Percentiles rank a stretch among this genome's conserved stretches.
phyloP scores from a whole-genome alignment of 139 green algal genomes.

The Chlorella sorokiniana region DNA sequence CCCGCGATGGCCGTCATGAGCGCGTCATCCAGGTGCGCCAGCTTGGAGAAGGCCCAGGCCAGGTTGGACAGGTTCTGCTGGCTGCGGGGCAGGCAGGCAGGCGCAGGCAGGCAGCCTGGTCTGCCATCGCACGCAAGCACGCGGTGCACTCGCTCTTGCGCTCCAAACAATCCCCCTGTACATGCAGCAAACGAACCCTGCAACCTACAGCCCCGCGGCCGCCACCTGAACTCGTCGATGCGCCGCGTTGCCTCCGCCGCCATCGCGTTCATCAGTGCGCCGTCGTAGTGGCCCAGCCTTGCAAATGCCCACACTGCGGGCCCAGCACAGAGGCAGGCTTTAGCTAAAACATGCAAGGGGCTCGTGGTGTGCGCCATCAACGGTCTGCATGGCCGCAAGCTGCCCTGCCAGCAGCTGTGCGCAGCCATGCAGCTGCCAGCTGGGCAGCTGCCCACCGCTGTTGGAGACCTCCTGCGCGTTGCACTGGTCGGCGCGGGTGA shows the following conservation, averaged over 20 bases:
- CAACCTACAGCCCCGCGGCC: not conserved
- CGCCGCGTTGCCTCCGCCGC: constrained; percentile 25
- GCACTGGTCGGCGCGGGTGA: constrained; percentile 40
- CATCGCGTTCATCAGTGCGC: constrained; percentile 45
- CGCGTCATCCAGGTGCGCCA: constrained; percentile 42
- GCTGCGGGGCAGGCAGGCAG: constrained; percentile 5
- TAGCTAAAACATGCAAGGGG: not conserved
- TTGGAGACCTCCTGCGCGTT: constrained; percentile 67
- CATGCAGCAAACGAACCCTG: not conserved
- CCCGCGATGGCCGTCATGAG: constrained; percentile 53
- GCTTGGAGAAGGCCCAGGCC: constrained; percentile 53
- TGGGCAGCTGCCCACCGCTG: constrained; percentile 7
- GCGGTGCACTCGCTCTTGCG: too few species aligned
- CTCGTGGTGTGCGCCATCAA: not conserved
- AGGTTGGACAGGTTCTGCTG: constrained; percentile 66
- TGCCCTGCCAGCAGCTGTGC: not conserved
- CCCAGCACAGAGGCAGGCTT: not conserved
- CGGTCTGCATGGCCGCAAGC: not conserved
- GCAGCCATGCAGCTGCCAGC: not conserved
- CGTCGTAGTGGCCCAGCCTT: constrained; percentile 48
- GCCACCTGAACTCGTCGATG: constrained; percentile 49
- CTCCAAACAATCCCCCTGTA: too few species aligned
- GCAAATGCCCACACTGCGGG: constrained; percentile 47
- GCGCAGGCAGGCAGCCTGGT: not conserved
- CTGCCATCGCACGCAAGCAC: too few species aligned